phyloP scores from a whole-genome alignment of 331 rosid genomes.

The Dryas integrifolia region DNA sequence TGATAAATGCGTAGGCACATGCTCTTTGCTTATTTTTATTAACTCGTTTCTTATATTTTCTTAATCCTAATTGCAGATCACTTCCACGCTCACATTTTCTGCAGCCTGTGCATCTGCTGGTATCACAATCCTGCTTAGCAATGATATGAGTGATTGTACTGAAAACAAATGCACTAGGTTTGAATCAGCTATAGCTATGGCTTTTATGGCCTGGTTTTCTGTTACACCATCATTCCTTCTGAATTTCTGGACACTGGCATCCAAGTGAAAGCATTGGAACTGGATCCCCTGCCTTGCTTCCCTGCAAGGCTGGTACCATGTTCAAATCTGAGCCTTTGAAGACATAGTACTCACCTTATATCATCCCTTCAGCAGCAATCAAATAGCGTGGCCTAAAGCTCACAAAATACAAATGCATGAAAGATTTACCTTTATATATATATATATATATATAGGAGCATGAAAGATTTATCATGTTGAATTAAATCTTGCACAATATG shows the following conservation, averaged over 20 bases:
- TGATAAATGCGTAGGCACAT: no score
- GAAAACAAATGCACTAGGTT: slow-evolving; percentile 40
- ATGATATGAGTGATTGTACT: slow-evolving; percentile 49
- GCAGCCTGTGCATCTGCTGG: slow-evolving; percentile 75
- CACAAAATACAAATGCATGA: background rate
- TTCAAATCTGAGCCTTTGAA: no score
- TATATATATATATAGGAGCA: no score
- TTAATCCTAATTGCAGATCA: slow-evolving; percentile 49
- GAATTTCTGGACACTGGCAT: slow-evolving; percentile 70
- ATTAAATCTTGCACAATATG: background rate
- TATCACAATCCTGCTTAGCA: slow-evolving; percentile 63
- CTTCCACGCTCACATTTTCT: slow-evolving; percentile 67
- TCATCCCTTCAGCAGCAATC: no score
- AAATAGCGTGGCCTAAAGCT: background rate
- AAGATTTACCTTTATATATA: background rate
- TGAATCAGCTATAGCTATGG: slow-evolving; percentile 70
- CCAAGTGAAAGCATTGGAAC: slow-evolving; percentile 37
- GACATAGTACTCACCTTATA: no score
- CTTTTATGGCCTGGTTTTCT: slow-evolving; percentile 69
- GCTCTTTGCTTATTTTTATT: background rate
- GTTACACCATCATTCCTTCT: slow-evolving; percentile 59
- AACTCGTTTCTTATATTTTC: background rate
- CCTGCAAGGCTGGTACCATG: no score
- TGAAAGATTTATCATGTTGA: background rate
- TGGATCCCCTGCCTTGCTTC: no score